These are phyloP conservation scores for Pontederia paniculata DNA, from an alignment of 176 grass and related monocot genomes.

Conservation along the genomic window DNA sequence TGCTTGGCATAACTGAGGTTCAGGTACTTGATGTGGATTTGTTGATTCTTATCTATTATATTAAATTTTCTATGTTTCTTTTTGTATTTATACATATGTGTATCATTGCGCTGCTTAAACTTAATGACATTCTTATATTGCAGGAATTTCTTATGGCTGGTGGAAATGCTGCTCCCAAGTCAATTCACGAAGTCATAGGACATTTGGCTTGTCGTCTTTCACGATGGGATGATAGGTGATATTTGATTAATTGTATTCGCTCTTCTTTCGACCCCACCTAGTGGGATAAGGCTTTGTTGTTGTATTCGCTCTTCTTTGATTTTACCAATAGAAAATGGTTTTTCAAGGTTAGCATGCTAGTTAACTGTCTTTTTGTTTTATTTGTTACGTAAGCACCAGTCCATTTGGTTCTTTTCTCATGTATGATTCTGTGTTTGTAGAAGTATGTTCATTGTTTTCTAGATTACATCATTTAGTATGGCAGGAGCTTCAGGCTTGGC, in stretches of 20 bases:
- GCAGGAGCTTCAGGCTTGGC: too few relatives aligned
- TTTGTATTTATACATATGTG: background rate
- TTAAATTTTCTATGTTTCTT: background rate
- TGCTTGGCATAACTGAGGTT: slow-evolving; percentile 97
- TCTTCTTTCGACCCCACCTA: background rate
- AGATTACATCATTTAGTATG: too few relatives aligned
- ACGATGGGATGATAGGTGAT: slow-evolving; percentile 84
- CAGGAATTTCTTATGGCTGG: slow-evolving; percentile 92
- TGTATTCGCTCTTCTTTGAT: background rate
- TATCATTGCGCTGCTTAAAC: background rate
- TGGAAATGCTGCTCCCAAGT: slow-evolving; percentile 76
- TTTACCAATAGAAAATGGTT: too few relatives aligned
- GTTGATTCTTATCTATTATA: background rate
- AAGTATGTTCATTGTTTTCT: too few relatives aligned
- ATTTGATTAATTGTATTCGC: background rate
- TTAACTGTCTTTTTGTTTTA: too few relatives aligned
- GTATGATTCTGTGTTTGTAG: too few relatives aligned
- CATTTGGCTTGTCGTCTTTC: slow-evolving; percentile 84
- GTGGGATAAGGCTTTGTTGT: too few relatives aligned
- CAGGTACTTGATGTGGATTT: slow-evolving; percentile 39
- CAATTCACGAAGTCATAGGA: slow-evolving; percentile 89
- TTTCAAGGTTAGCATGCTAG: too few relatives aligned
- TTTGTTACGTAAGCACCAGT: too few relatives aligned
- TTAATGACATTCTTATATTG: slow-evolving; percentile 15
- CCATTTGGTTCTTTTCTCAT: too few relatives aligned